Percentiles rank a stretch among this genome's conserved stretches.
Evolutionary conservation across 2,329 filamentous ascomycete species (phyloP).

Genomic region (Ambrosiella beaveri): DNA sequence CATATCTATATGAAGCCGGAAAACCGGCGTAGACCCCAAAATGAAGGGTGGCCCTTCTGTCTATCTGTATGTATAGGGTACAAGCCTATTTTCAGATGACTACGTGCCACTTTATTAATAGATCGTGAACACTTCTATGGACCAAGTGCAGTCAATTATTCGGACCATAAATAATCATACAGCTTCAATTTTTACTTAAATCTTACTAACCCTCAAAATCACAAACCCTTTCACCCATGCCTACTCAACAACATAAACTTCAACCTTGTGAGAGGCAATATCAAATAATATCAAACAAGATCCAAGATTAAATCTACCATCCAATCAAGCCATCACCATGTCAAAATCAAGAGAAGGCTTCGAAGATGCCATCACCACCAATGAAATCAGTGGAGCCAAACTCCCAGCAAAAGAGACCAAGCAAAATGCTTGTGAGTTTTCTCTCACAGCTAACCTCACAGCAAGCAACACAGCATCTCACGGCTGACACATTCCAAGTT

Average conservation of each 20-base stretch:
- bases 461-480: background rate
- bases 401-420: background rate
- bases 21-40: background rate
- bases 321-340: background rate
- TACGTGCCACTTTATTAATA: no score
- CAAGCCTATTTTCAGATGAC: no score
- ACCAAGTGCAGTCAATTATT: no score
- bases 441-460: background rate
- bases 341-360: background rate
- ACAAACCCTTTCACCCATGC: no score
- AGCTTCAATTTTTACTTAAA: no score
- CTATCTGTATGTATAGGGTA: no score
- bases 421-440: slow-evolving; percentile 2
- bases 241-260: no score
- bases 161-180: no score
- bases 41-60: background rate
- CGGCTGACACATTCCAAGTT: background rate
- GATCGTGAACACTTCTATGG: no score
- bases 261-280: no score
- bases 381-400: background rate
- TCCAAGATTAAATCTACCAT: background rate
- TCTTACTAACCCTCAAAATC: no score
- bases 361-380: background rate
- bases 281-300: background rate
- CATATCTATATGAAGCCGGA: background rate